phyloP scores from a whole-genome alignment of 2,329 filamentous ascomycete genomes.

The Talaromyces rugulosus region DNA sequence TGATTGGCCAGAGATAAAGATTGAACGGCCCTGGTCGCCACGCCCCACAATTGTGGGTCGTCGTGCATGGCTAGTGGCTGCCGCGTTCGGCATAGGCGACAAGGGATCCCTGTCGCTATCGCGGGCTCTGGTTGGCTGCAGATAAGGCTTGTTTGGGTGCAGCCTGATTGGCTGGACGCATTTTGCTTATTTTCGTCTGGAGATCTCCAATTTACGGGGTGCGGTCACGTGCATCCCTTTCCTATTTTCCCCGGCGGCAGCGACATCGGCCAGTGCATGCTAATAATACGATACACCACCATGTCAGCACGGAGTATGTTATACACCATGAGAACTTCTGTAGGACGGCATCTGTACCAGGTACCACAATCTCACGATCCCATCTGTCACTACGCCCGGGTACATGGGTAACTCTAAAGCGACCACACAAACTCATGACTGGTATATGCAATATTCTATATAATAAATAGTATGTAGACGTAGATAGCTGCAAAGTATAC shows the following conservation, averaged over 20 bases:
- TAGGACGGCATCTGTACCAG: neutral
- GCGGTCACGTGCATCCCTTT: neutral
- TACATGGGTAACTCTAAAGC: neutral
- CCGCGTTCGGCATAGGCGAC: neutral
- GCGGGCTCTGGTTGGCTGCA: slow-evolving; percentile 6
- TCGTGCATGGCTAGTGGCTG: neutral
- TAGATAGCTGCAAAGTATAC: neutral
- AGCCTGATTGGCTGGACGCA: neutral
- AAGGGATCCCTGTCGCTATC: neutral
- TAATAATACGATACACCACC: no score
- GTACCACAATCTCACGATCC: neutral
- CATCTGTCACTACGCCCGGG: neutral
- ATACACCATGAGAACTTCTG: no score
- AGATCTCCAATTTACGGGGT: neutral
- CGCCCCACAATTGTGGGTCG: neutral
- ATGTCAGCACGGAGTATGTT: no score
- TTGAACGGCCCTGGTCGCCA: slow-evolving; percentile 11
- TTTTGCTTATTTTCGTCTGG: neutral
- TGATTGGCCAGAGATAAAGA: slow-evolving; percentile 26
- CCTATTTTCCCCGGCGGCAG: neutral
- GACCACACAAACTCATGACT: neutral
- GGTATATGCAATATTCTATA: neutral
- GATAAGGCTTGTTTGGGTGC: slow-evolving; percentile 3
- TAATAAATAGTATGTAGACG: neutral
- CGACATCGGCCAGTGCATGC: neutral